Evolutionary conservation across 805 yeast species (phyloP).

Genomic region (Wickerhamomyces subpelliculosus): DNA sequence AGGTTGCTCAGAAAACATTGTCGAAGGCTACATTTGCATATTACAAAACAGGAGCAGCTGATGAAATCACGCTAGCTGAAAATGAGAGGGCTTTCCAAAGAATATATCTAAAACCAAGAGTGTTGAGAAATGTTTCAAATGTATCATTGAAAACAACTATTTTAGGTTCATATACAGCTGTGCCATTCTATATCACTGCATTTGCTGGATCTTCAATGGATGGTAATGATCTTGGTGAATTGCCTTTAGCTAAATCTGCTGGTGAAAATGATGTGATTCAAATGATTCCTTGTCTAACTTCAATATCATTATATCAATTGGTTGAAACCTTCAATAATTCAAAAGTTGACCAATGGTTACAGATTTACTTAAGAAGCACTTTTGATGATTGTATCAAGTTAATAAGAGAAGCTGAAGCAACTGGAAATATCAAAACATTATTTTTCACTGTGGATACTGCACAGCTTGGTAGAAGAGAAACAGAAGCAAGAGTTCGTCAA

Average conservation of each 20-base stretch:
- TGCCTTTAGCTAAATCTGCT: constrained; percentile 33
- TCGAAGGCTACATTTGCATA: constrained; percentile 33
- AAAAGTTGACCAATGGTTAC: constrained; percentile 40
- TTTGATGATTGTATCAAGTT: constrained; percentile 20
- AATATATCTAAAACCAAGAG: constrained; percentile 40
- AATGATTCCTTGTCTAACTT: constrained; percentile 39
- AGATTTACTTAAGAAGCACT: constrained; percentile 38
- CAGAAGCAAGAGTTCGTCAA: constrained; percentile 6
- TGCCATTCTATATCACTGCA: constrained; percentile 44
- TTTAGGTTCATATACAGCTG: constrained; percentile 37
- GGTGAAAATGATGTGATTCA: constrained; percentile 35
- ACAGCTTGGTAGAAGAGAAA: constrained; percentile 45
- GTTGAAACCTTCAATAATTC: constrained; percentile 23
- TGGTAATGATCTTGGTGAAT: constrained; percentile 37
- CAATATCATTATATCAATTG: constrained; percentile 35
- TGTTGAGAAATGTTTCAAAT: constrained; percentile 27
- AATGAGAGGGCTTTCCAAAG: constrained; percentile 35
- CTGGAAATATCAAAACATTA: constrained; percentile 36
- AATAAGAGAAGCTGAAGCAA: constrained; percentile 31
- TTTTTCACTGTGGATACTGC: constrained; percentile 54
- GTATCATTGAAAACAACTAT: constrained; percentile 39
- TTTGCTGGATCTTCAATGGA: constrained; percentile 38
- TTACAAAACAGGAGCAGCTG: constrained; percentile 43
- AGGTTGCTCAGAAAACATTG: constrained; percentile 28
- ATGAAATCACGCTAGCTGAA: constrained; percentile 37